Percentiles rank a stretch among this genome's conserved stretches.
These are phyloP conservation scores for Lodderomyces beijingensis DNA, from an alignment of 1,139 yeast genomes.

Conservation along the genomic window DNA sequence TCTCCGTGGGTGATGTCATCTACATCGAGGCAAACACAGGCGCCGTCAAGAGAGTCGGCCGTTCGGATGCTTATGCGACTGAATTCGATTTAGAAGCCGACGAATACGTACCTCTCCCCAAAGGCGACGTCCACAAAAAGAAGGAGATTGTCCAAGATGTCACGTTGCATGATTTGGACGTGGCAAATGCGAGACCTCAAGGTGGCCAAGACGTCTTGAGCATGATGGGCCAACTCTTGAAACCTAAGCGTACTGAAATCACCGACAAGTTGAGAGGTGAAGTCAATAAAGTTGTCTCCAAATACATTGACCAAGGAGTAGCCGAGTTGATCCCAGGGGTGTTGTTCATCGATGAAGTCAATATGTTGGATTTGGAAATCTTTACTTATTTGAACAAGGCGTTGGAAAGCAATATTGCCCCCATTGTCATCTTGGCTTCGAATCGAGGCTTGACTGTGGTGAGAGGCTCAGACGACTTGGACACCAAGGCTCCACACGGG, in stretches of 20 bases:
- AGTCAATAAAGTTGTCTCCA: conserved; percentile 92
- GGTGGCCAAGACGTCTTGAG: conserved; percentile 98
- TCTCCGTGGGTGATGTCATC: conserved; percentile 92
- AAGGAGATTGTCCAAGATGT: conserved; percentile 98
- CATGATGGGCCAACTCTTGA: conserved; percentile 97
- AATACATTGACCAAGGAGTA: conserved; percentile 95
- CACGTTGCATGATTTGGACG: conserved; percentile 90
- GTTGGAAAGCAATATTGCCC: conserved; percentile 86
- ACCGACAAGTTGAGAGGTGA: conserved; percentile 92
- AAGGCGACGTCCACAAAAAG: conserved; percentile 98
- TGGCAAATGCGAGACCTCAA: conserved; percentile 95
- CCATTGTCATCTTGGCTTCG: conserved; percentile 91
- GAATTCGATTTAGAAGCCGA: conserved; percentile 98
- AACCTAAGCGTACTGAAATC: conserved; percentile 97
- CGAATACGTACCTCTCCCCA: conserved; percentile 96
- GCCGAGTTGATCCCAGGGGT: conserved; percentile 99
- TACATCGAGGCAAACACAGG: conserved; percentile 98
- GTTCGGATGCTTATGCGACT: conserved; percentile 97
- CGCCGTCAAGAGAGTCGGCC: conserved; percentile 93
- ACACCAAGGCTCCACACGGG: conserved; percentile 82
- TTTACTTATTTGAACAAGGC: conserved; percentile 94
- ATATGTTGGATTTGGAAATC: conserved; percentile 95
- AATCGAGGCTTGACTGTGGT: conserved; percentile 91
- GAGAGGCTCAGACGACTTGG: conserved; percentile 87
- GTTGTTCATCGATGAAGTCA: conserved; percentile 93